Evolutionary conservation across 306 rosid species (phyloP).

Genomic region (Citrullus mucosospermus): DNA sequence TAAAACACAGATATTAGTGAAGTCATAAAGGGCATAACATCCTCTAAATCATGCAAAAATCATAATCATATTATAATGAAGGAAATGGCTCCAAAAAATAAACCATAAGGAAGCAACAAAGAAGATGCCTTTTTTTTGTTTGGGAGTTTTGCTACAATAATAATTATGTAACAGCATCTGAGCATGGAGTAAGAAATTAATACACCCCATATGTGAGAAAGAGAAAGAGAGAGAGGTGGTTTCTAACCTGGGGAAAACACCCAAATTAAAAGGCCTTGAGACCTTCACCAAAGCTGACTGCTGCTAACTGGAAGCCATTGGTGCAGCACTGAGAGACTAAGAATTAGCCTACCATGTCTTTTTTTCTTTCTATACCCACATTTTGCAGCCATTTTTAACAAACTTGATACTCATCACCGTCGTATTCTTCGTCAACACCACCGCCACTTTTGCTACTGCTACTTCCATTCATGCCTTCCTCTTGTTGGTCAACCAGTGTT

Average conservation of each 20-base stretch:
- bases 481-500: background rate
- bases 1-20: too few species aligned
- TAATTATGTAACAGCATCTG: background rate
- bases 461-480: background rate
- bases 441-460: constrained; percentile 13
- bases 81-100: background rate
- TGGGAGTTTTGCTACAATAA: background rate
- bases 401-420: background rate
- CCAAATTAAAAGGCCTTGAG: background rate
- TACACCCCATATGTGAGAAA: background rate
- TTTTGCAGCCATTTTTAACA: background rate
- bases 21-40: too few species aligned
- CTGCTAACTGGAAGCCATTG: too few species aligned
- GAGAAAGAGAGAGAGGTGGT: background rate
- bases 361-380: background rate
- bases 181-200: background rate
- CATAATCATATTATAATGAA: too few species aligned
- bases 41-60: too few species aligned
- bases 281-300: too few species aligned
- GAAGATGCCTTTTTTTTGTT: background rate
- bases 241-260: background rate
- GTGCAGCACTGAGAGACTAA: background rate
- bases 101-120: background rate
- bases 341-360: background rate
- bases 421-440: constrained; percentile 17